These are phyloP conservation scores for Penicillium coffeae DNA, from an alignment of 495 filamentous ascomycete genomes.

Conservation along the genomic window DNA sequence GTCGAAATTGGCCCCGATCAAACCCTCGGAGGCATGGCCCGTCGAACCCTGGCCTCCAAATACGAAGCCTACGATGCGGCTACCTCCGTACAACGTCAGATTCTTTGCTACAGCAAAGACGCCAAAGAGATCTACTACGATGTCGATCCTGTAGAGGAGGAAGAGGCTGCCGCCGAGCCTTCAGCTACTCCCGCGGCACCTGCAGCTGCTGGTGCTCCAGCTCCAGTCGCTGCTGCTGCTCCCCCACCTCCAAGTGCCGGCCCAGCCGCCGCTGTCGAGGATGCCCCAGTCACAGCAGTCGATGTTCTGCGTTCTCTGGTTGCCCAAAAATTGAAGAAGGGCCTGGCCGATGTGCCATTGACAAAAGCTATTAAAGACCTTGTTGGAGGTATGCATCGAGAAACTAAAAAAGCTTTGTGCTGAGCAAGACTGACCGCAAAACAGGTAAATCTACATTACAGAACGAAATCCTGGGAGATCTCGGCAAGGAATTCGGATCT, in stretches of 20 bases:
- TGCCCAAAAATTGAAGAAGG: slow-evolving; percentile 99
- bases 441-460: slow-evolving; percentile 95
- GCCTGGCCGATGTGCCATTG: slow-evolving; percentile 79
- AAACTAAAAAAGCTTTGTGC: not conserved
- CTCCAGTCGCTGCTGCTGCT: slow-evolving; percentile 54
- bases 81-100: slow-evolving; percentile 90
- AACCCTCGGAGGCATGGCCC: slow-evolving; percentile 97
- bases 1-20: slow-evolving; percentile 97
- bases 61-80: slow-evolving; percentile 99
- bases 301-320: slow-evolving; percentile 88
- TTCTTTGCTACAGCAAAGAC: slow-evolving; percentile 99
- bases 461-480: slow-evolving; percentile 90
- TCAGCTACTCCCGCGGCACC: slow-evolving; percentile 40
- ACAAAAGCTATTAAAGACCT: slow-evolving; percentile 98
- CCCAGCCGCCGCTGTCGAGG: slow-evolving; percentile 83
- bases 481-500: slow-evolving; percentile 97
- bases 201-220: slow-evolving; percentile 28
- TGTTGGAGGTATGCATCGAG: slow-evolving; percentile 79
- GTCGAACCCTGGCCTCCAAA: slow-evolving; percentile 90
- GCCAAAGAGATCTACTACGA: slow-evolving; percentile 99
- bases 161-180: slow-evolving; percentile 62
- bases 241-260: slow-evolving; percentile 68
- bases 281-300: slow-evolving; percentile 79
- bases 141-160: slow-evolving; percentile 92
- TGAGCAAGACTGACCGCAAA: not conserved